These are phyloP conservation scores for Diplogelasinospora grovesii DNA, from an alignment of 495 filamentous ascomycete genomes.

Conservation along the genomic window DNA sequence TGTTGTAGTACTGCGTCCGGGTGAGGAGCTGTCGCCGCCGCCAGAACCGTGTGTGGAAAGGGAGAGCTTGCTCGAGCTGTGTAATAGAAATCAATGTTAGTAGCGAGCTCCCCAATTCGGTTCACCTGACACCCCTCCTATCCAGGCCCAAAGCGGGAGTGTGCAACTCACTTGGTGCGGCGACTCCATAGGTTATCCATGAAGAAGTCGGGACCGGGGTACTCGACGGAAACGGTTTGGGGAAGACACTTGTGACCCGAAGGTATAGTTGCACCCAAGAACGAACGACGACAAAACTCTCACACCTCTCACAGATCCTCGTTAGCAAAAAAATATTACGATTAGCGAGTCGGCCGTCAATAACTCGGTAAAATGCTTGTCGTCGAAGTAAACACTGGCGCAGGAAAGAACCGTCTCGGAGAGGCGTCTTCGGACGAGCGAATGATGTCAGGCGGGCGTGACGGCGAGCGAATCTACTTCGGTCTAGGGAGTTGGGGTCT, in stretches of 20 bases:
- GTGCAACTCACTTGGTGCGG: constrained; percentile 78
- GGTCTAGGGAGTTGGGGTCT: constrained; percentile 5
- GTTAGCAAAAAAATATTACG: constrained; percentile 3
- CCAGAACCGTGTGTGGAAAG: constrained; percentile 64
- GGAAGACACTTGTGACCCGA: constrained; percentile 4
- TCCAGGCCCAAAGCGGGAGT: too few species aligned
- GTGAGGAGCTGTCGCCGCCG: constrained; percentile 55
- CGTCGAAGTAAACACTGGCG: neutral
- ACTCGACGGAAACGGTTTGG: constrained; percentile 16
- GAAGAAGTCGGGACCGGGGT: constrained; percentile 26
- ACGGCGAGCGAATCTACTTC: neutral
- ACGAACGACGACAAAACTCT: neutral
- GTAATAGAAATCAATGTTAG: constrained; percentile 15
- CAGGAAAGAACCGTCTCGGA: neutral
- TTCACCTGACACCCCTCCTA: too few species aligned
- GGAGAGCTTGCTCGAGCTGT: constrained; percentile 81
- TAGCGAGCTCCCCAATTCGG: constrained; percentile 5
- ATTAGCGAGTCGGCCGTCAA: neutral
- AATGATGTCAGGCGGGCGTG: constrained; percentile 13
- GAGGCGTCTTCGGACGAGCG: too few species aligned
- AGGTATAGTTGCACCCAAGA: neutral
- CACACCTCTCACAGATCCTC: too few species aligned
- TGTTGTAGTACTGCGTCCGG: constrained; percentile 56
- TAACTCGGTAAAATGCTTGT: neutral
- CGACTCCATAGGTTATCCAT: constrained; percentile 72